These are phyloP conservation scores for Dendrobium huoshanense DNA, from an alignment of 106 monocot species.

Conservation along the genomic window DNA sequence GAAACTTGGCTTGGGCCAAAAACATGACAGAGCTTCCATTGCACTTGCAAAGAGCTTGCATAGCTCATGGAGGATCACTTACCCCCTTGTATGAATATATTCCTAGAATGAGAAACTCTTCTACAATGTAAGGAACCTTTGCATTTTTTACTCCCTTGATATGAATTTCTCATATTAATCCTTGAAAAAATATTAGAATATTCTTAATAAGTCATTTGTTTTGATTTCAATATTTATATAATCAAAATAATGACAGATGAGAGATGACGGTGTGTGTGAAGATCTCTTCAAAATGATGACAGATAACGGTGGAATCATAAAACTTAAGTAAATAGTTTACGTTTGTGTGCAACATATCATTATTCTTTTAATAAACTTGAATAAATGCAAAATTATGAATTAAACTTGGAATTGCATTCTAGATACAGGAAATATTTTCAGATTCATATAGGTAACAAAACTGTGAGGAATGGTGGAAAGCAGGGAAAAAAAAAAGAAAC, in stretches of 20 bases:
- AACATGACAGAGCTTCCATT: conserved; percentile 51
- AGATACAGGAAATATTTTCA: too few species aligned
- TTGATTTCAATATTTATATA: background rate
- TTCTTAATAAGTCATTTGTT: background rate
- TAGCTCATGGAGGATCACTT: conserved; percentile 70
- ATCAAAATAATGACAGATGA: background rate
- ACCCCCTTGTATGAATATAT: conserved; percentile 84
- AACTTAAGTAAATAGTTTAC: too few species aligned
- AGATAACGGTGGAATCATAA: too few species aligned
- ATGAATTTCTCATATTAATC: background rate
- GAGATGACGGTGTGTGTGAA: too few species aligned
- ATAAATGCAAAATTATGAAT: too few species aligned
- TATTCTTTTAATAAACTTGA: too few species aligned
- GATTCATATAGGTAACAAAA: too few species aligned
- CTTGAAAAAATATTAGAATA: background rate
- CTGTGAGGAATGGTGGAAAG: too few species aligned
- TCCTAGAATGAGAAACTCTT: conserved; percentile 68
- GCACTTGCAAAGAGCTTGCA: conserved; percentile 77
- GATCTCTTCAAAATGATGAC: too few species aligned
- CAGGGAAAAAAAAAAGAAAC: too few species aligned
- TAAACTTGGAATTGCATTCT: too few species aligned
- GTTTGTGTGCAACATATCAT: too few species aligned
- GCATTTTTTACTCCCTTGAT: background rate
- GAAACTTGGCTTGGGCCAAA: conserved; percentile 51
- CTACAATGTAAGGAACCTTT: conserved; percentile 39